Conservation (phyloP, 495 filamentous ascomycete genomes). For the Trichocladium uniseriatum region DNA sequence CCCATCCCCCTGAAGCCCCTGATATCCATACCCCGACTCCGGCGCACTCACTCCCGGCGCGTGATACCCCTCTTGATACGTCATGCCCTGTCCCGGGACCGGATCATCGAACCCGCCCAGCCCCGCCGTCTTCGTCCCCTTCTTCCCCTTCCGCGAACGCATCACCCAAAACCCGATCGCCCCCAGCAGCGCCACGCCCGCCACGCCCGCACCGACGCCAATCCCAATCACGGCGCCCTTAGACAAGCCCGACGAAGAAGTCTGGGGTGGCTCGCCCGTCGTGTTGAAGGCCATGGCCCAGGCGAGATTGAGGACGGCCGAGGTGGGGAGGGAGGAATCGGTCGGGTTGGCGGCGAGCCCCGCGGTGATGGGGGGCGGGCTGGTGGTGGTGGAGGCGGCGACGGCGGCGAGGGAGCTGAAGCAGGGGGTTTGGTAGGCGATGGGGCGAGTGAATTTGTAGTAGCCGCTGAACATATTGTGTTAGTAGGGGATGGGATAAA, state of each 20-base stretch:
- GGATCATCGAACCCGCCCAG: background rate
- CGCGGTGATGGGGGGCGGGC: constrained; percentile 16
- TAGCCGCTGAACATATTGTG: constrained; percentile 13
- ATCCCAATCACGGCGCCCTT: constrained; percentile 15
- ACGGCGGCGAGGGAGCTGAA: constrained; percentile 15
- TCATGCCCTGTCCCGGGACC: background rate
- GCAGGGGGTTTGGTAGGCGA: constrained; percentile 21
- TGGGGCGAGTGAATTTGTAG: constrained; percentile 18
- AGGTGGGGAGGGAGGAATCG: constrained; percentile 14
- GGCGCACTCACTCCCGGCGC: background rate
- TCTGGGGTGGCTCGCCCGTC: background rate
- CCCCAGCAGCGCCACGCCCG: background rate
- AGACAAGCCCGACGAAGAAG: constrained; percentile 3
- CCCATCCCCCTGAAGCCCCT: background rate
- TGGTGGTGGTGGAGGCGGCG: background rate
- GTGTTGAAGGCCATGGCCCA: constrained; percentile 21
- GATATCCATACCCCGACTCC: too few species aligned
- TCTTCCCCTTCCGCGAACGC: constrained; percentile 9
- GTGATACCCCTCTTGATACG: background rate
- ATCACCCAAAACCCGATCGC: constrained; percentile 1
- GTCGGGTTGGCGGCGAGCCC: constrained; percentile 13
- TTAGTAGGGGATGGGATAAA: background rate
- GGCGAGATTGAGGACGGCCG: constrained; percentile 19
- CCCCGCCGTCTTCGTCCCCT: background rate
- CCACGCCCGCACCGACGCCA: constrained; percentile 10